These are phyloP conservation scores for Thraustochytrium sp. DNA, from an alignment of 352 stramenopile species.

Conservation along the genomic window DNA sequence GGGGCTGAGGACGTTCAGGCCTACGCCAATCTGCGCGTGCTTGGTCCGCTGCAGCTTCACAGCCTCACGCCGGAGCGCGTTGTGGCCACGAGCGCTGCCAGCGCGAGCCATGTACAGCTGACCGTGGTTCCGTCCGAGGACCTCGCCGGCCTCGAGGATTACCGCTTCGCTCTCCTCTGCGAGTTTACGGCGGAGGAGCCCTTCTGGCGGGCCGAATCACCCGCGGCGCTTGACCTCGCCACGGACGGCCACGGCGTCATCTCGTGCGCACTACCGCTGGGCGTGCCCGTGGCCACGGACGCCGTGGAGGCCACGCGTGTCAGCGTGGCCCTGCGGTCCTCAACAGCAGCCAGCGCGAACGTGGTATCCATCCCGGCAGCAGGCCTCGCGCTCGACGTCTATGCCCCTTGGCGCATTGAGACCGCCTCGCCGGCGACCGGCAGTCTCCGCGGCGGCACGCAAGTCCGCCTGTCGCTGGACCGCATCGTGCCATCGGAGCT, in stretches of 20 bases:
- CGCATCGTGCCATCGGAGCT: not conserved
- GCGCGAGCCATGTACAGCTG: not conserved
- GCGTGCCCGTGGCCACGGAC: too few relatives aligned
- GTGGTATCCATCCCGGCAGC: not conserved
- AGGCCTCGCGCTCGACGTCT: not conserved
- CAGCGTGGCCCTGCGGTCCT: not conserved
- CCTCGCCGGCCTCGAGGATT: not conserved
- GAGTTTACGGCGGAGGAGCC: not conserved
- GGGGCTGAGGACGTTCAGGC: not conserved
- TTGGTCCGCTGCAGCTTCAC: not conserved
- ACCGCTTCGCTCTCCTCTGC: not conserved
- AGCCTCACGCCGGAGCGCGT: not conserved
- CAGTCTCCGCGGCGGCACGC: not conserved
- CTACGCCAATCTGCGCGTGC: not conserved
- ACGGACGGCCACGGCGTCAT: too few relatives aligned
- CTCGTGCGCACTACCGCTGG: too few relatives aligned
- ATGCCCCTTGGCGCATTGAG: not conserved
- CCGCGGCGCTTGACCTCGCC: not conserved
- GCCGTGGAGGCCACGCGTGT: too few relatives aligned
- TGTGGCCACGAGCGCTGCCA: not conserved
- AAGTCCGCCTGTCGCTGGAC: not conserved
- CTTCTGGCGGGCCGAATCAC: not conserved
- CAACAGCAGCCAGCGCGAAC: not conserved
- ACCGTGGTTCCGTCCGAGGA: not conserved
- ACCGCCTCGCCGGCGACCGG: not conserved